Evolutionary conservation across 2,329 filamentous ascomycete genomes (phyloP).

Genomic region (Fusarium chuoi): DNA sequence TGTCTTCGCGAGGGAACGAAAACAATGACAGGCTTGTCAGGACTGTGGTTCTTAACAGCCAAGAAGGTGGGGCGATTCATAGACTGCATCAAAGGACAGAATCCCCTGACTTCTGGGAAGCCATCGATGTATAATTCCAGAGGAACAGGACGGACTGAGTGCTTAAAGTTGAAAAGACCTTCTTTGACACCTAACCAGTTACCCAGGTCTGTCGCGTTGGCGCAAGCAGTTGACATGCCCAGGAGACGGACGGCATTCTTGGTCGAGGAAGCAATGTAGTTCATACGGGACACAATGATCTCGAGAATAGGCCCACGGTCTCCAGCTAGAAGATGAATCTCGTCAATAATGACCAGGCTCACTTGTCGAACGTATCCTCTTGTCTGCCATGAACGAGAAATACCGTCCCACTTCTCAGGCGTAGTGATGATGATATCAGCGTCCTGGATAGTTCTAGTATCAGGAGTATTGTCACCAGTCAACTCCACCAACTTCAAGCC

Average conservation of each 20-base stretch:
- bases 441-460: slow-evolving; percentile 93
- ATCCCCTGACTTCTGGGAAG: slow-evolving; percentile 93
- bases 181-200: slow-evolving; percentile 99
- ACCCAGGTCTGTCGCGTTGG: slow-evolving; percentile 91
- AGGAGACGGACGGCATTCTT: slow-evolving; percentile 89
- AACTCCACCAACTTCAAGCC: slow-evolving; percentile 92
- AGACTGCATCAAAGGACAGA: slow-evolving; percentile 97
- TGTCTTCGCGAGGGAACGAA: slow-evolving; percentile 96
- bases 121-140: slow-evolving; percentile 97
- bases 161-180: slow-evolving; percentile 94
- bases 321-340: slow-evolving; percentile 96
- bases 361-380: slow-evolving; percentile 96
- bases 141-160: slow-evolving; percentile 95
- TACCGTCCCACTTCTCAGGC: slow-evolving; percentile 99
- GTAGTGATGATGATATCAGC: slow-evolving; percentile 99
- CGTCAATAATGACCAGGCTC: slow-evolving; percentile 96
- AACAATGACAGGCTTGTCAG: slow-evolving; percentile 96
- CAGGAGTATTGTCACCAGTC: slow-evolving; percentile 96
- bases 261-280: slow-evolving; percentile 96
- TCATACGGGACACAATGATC: slow-evolving; percentile 95
- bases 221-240: slow-evolving; percentile 99
- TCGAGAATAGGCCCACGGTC: slow-evolving; percentile 97
- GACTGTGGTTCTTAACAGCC: slow-evolving; percentile 95
- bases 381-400: slow-evolving; percentile 98
- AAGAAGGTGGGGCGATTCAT: slow-evolving; percentile 98